Evolutionary conservation across 805 yeast species (phyloP), one percentile per base, ranked within the genome.

Genomic region (Peterozyma xylosa): DNA sequence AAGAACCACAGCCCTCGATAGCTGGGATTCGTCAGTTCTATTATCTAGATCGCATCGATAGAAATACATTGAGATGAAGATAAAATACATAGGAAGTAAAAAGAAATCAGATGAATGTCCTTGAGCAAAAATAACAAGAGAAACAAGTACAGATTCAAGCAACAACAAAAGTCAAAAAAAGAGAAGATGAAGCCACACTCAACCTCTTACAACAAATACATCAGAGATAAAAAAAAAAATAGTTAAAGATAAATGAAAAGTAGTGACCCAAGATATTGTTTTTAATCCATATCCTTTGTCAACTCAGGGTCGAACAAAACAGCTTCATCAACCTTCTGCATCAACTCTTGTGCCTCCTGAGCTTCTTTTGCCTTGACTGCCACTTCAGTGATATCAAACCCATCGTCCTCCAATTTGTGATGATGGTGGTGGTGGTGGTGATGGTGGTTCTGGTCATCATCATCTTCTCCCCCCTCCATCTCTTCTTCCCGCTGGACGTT

Each of bases 231-330:
- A 16, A 37, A 37, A 37, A 37, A 37, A 17, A 37, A 6, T n/a
- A 37, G 11, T 3, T 13, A 36, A 14, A 35, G 17, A 15, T 9
- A 14, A n/a, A 35, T 36, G n/a, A 11, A 11, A 11, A 17, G 11
- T 17, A 11, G 9, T 5, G n/a, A 17, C 21, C 15, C 10, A 21
- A 14, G 4, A 17, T 14, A 17, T 11, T 13, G 29, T 7, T 4
- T 5, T 21, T 21, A 21, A 21, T 21, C 27, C 27, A 21, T 21
- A 4, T 21, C 27, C 27, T 44, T 44, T 15, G 47, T 44, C 35
- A 44, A 37, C 15, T 44, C 38, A n/a, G 47, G 47, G 30, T 44
- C 47, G 14, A 44, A 43, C 21, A 40, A 44, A 16, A 44, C 30
- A 10, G 29, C 21, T 13, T 37, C 30, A 11, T 38, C 34, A 18